phyloP scores from a whole-genome alignment of 1,284 basidiomycete genomes.

The Ceratobasidium sp. region DNA sequence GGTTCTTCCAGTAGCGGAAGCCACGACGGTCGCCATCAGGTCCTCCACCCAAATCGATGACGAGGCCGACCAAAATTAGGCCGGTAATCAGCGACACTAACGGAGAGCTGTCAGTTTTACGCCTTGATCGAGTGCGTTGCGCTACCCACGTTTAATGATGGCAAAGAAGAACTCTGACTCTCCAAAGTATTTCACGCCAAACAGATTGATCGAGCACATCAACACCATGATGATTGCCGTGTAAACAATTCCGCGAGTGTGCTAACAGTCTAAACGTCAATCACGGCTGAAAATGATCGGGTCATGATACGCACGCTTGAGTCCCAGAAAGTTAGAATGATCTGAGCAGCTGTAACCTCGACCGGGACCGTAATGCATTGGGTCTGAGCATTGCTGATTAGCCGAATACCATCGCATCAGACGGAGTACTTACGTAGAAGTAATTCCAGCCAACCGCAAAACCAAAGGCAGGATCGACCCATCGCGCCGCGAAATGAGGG shows the following conservation, averaged over 20 bases:
- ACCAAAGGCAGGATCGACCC: constrained; percentile 77
- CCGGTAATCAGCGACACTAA: constrained; percentile 64
- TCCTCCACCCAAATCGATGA: constrained; percentile 75
- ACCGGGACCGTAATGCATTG: constrained; percentile 68
- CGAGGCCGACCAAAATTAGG: constrained; percentile 67
- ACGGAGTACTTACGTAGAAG: constrained; percentile 48
- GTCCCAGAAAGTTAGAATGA: constrained; percentile 83
- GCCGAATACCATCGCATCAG: not conserved
- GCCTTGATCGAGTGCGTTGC: constrained; percentile 14
- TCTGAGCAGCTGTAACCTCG: constrained; percentile 77
- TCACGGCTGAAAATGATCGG: not conserved
- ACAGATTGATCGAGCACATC: constrained; percentile 74
- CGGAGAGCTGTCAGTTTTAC: constrained; percentile 29
- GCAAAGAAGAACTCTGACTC: constrained; percentile 71
- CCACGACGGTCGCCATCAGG: constrained; percentile 48
- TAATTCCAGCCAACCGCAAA: constrained; percentile 63
- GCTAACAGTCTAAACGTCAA: constrained; percentile 47
- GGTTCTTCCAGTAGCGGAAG: constrained; percentile 70
- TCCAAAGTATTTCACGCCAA: constrained; percentile 73
- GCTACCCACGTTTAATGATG: constrained; percentile 61
- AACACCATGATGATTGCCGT: constrained; percentile 66
- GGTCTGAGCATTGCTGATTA: constrained; percentile 58
- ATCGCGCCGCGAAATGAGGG: constrained; percentile 69
- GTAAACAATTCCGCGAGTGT: constrained; percentile 63
- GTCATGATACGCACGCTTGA: constrained; percentile 52